Conservation (phyloP, 441 rosid genomes). For the Macaranga tanarius region DNA sequence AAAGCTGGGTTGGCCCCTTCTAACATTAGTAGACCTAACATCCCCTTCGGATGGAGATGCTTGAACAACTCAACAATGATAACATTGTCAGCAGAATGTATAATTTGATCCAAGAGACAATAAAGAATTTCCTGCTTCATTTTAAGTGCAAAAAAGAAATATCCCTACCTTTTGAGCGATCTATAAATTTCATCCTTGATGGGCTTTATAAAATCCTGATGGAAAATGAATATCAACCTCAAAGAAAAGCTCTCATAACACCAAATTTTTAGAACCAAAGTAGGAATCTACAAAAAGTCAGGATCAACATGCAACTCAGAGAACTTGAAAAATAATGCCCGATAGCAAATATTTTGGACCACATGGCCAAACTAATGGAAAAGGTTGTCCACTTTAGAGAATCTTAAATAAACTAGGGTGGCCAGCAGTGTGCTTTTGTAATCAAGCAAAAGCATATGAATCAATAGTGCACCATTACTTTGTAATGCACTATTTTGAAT, state of each 20-base stretch:
- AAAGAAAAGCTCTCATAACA: slow-evolving; percentile 82
- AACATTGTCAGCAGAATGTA: slow-evolving; percentile 81
- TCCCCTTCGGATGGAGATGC: slow-evolving; percentile 89
- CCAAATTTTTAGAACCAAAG: slow-evolving; percentile 82
- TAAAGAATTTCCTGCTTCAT: slow-evolving; percentile 90
- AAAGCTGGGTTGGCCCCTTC: slow-evolving; percentile 96
- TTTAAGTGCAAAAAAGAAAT: slow-evolving; percentile 80
- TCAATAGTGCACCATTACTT: no score
- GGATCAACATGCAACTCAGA: slow-evolving; percentile 85
- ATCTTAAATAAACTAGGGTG: slow-evolving; percentile 60
- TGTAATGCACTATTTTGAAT: no score
- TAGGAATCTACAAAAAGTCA: slow-evolving; percentile 92
- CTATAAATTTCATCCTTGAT: slow-evolving; percentile 74
- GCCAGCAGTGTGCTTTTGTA: slow-evolving; percentile 48
- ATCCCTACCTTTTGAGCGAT: slow-evolving; percentile 76
- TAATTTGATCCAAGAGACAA: slow-evolving; percentile 90
- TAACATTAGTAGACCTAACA: slow-evolving; percentile 85
- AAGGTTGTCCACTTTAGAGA: slow-evolving; percentile 86
- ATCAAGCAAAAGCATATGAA: no score
- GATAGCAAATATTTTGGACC: slow-evolving; percentile 93
- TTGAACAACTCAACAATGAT: slow-evolving; percentile 76
- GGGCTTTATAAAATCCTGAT: slow-evolving; percentile 91
- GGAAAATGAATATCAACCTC: slow-evolving; percentile 90
- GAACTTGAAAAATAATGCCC: slow-evolving; percentile 81
- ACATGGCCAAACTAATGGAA: slow-evolving; percentile 97